phyloP scores from a whole-genome alignment of 2,329 filamentous ascomycete species.

The Septoria linicola region DNA sequence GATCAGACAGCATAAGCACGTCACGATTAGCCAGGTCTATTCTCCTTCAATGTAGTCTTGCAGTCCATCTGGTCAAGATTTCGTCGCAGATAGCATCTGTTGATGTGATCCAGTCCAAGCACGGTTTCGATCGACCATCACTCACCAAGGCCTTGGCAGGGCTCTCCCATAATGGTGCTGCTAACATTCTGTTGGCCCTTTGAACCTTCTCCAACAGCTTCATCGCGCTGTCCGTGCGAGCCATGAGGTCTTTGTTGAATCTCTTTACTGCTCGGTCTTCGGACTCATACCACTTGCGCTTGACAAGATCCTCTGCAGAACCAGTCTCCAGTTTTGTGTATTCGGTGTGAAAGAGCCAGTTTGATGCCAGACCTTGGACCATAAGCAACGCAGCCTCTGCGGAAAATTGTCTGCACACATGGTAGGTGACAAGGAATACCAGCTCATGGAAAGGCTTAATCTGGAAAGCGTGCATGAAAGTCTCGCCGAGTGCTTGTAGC shows the following conservation, averaged over 20 bases:
- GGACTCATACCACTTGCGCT: constrained; percentile 13
- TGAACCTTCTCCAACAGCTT: background rate
- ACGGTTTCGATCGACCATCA: constrained; percentile 3
- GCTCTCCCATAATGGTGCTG: background rate
- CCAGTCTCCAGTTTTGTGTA: constrained; percentile 6
- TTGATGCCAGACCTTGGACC: constrained; percentile 4
- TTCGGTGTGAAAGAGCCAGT: constrained; percentile 10
- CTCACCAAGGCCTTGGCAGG: constrained; percentile 1
- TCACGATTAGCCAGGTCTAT: too few species aligned
- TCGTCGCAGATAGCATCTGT: background rate
- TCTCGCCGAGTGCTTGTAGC: constrained; percentile 1
- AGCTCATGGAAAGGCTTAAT: constrained; percentile 4
- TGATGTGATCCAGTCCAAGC: background rate
- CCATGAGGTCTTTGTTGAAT: constrained; percentile 9
- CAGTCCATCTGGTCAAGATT: background rate
- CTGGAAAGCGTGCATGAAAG: constrained; percentile 7
- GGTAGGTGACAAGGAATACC: constrained; percentile 8
- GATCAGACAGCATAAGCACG: too few species aligned
- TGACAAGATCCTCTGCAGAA: background rate
- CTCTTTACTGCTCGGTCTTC: constrained; percentile 6
- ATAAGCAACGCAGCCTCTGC: constrained; percentile 1
- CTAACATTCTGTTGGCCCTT: background rate
- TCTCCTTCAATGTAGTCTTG: too few species aligned
- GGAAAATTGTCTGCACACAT: constrained; percentile 4
- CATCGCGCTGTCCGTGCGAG: constrained; percentile 1